phyloP scores from a whole-genome alignment of 768 basidiomycete genomes.

The Mycena venus region DNA sequence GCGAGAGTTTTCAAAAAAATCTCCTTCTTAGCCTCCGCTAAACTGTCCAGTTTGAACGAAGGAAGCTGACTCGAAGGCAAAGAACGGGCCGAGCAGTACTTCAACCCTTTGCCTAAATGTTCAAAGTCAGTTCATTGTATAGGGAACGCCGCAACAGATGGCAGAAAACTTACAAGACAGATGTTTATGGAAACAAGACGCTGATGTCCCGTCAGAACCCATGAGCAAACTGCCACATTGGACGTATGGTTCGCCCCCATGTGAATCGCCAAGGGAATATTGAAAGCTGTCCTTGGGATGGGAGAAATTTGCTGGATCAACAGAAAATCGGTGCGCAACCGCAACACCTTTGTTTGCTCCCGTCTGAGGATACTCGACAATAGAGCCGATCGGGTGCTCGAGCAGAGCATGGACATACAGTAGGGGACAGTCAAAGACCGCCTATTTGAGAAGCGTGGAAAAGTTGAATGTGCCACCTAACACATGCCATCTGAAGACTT shows the following conservation, averaged over 20 bases:
- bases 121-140: background rate
- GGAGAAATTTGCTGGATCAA: background rate
- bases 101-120: background rate
- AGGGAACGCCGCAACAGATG: background rate
- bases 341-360: background rate
- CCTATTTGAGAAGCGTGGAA: no score
- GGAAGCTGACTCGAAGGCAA: background rate
- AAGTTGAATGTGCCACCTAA: no score
- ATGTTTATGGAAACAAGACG: background rate
- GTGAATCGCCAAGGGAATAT: slow-evolving; percentile 14
- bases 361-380: slow-evolving; percentile 17
- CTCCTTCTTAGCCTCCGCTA: slow-evolving; percentile 24
- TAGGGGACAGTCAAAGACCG: no score
- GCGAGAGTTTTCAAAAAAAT: slow-evolving; percentile 39
- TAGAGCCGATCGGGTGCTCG: slow-evolving; percentile 6
- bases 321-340: slow-evolving; percentile 8
- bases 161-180: background rate
- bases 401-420: slow-evolving; percentile 10
- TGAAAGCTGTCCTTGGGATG: slow-evolving; percentile 18
- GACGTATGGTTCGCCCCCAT: background rate
- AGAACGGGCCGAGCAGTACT: background rate
- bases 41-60: background rate
- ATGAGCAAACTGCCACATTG: background rate
- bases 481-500: no score
- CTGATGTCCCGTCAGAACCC: background rate